These are phyloP conservation scores for Drechmeria coniospora DNA, from an alignment of 2,329 filamentous ascomycete species.

Conservation along the genomic window DNA sequence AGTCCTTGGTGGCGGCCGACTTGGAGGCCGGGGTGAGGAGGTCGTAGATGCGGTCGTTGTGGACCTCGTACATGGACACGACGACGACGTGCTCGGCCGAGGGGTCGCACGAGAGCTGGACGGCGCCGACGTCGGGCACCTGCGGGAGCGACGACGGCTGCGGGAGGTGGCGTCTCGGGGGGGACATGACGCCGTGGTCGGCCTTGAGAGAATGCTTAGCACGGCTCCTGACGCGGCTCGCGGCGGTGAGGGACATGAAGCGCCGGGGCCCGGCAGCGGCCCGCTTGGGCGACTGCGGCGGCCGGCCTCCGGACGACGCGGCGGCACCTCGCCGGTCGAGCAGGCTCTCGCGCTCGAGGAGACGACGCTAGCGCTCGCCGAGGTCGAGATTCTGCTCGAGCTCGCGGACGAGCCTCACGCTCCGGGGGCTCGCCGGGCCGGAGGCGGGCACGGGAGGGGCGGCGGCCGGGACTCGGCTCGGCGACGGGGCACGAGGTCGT, in stretches of 20 bases:
- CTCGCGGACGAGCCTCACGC: constrained; percentile 27
- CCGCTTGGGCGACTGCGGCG: constrained; percentile 17
- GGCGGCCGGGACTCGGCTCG: too few species aligned
- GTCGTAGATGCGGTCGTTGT: constrained; percentile 96
- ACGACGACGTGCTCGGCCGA: constrained; percentile 73
- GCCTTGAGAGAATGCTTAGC: constrained; percentile 34
- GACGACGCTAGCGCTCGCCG: constrained; percentile 15
- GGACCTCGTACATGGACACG: constrained; percentile 97
- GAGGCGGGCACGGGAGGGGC: too few species aligned
- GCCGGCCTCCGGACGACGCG: not conserved
- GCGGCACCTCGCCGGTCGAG: not conserved
- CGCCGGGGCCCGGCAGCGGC: constrained; percentile 7
- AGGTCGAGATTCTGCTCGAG: constrained; percentile 9
- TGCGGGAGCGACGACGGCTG: constrained; percentile 58
- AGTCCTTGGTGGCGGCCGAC: constrained; percentile 49
- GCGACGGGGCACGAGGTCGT: too few species aligned
- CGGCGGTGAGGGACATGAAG: constrained; percentile 29
- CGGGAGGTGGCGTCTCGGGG: constrained; percentile 46
- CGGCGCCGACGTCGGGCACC: constrained; percentile 55
- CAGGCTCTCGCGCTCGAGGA: constrained; percentile 6
- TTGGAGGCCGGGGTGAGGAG: constrained; percentile 54
- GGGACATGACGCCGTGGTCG: constrained; percentile 31
- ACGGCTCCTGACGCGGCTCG: constrained; percentile 27
- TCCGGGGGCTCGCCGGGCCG: constrained; percentile 20
- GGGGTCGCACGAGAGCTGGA: constrained; percentile 43